Evolutionary conservation across 495 filamentous ascomycete genomes (phyloP), one percentile per base, ranked within the genome.

Genomic region (Astrocystis sublimbata): DNA sequence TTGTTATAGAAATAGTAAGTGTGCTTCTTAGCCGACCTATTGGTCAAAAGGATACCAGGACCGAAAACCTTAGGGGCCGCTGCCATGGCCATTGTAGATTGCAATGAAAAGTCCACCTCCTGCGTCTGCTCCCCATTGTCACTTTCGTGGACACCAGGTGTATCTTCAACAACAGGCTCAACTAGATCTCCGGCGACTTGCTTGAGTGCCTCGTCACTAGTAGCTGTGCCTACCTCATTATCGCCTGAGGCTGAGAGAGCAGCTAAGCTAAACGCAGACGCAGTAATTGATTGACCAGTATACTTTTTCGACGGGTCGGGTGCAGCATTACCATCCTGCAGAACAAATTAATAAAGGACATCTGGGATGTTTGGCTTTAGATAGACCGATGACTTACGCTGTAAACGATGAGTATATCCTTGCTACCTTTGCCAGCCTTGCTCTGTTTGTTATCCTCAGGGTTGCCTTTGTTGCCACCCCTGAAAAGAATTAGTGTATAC

Each of bases 1-100:
- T 77, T 78, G 36, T 76, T 56, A 70, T 73, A 76, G 70, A 75
- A 78, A 59, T 64, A 76, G 64, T 74, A 78, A 0, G 50, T 65
- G 41, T 71, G 53, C 50, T 68, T 52, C 33, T 67, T 61, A 23
- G 21, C 9, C 6, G 73, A 72, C 17, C 70, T 73, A 45, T 77
- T 76, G 50, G 66, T 70, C 4, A 78, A 65, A 26, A 68, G 62
- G 21, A 78, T 75, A 10, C 75, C 75, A 7, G 75, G 74, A 6
- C 71, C 74, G 17, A 28, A 42, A 15, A 46, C 62, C 5, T 43
- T 40, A 17, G 61, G 51, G 33, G 50, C 33, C 15, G 46, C 58
- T 24, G 52, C 56, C 57, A 17, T 31, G 3, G 49, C 46, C 41
- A 33, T 24, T 24, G 57, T n/a, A 19, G 24, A 31, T 23, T 19